phyloP scores from a whole-genome alignment of 2,329 filamentous ascomycete genomes.

The Xylaria sp. region DNA sequence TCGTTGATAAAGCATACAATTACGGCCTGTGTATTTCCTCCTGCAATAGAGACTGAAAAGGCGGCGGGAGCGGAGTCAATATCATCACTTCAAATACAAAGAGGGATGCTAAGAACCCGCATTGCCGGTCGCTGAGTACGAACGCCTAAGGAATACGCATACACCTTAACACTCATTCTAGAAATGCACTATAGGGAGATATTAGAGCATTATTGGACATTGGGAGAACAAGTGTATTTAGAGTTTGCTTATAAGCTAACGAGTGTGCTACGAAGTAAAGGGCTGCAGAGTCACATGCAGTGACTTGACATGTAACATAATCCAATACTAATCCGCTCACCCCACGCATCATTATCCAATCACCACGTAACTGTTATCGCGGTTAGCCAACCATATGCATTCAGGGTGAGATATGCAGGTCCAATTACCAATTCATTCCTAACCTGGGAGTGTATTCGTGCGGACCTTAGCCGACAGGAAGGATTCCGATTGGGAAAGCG shows the following conservation, averaged over 20 bases:
- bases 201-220: neutral
- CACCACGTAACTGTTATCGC: too few relatives aligned
- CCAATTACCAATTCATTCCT: neutral
- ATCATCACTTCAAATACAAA: too few relatives aligned
- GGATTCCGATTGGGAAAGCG: constrained; percentile 9
- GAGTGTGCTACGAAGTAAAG: neutral
- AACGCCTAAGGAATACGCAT: too few relatives aligned
- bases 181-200: too few relatives aligned
- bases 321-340: neutral
- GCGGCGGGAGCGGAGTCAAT: too few relatives aligned
- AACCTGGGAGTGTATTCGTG: neutral
- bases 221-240: neutral
- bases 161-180: too few relatives aligned
- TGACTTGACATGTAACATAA: neutral
- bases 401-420: neutral
- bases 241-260: neutral
- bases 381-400: neutral
- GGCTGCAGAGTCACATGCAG: neutral
- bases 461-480: constrained; percentile 7
- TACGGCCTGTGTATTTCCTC: too few relatives aligned
- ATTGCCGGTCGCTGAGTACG: neutral
- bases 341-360: neutral
- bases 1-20: too few relatives aligned
- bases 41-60: too few relatives aligned
- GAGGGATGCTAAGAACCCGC: neutral